Base-by-base conservation (phyloP, 2,329 filamentous ascomycete genomes). In the Talaromyces sp. region DNA sequence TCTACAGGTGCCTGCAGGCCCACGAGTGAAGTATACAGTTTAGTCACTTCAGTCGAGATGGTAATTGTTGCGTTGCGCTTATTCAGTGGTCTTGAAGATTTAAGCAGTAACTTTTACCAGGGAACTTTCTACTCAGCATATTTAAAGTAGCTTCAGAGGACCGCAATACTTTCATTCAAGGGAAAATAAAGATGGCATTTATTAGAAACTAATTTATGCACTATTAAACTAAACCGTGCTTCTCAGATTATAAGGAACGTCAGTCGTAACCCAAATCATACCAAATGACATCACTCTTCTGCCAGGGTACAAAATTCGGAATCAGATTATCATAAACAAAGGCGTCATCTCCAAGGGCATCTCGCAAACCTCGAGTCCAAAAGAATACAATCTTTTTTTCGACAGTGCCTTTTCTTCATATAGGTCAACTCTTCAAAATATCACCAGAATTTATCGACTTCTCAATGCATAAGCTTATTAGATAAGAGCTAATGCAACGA, bases 401-500 rank as follows among this genome's bases (percentile, higher is more conserved):
- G 10, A 3, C 7, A 22, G 22, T 36, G 14, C 14, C 16, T 36
- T 35, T 13, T 22, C 22, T 36, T 17, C 4, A 1, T 30, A 11
- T 44, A n/a, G 27, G 11, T 44, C 22, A 44, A 16, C 32, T 36
- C 9, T 17, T 24, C 19, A 22, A 2, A 33, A 33, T 14, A 5
- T 13, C 1, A 20, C 6, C n/a, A n/a, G n/a, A n/a, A n/a, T n/a
- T n/a, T n/a, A n/a, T n/a, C 16, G 4, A 17, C 11, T 1, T 11
- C 24, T 11, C 16, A 14, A 32, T 44, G 9, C 24, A 4, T 22
- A 2, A 27, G 30, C 16, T 35, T 24, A 33, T 61, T 55, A 65
- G 36, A 63, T 24, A 30, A 65, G 42, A 20, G 55, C 56, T 43
- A 58, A 47, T n/a, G 59, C 43, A 19, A 63, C 36, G 19, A 52